Base-by-base conservation (phyloP, 2,329 filamentous ascomycete species). In the Zasmidium angulare region DNA sequence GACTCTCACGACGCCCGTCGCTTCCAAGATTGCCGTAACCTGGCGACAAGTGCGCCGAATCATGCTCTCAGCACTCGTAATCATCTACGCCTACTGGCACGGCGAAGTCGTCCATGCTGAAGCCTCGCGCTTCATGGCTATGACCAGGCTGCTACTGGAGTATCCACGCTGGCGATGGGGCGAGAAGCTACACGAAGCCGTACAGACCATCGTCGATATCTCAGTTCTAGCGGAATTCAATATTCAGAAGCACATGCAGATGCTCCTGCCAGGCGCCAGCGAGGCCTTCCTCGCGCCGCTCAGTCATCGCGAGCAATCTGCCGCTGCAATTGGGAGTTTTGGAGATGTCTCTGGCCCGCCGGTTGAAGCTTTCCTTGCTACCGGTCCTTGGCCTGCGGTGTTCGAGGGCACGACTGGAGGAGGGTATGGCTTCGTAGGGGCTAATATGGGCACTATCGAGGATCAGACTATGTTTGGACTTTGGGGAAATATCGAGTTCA, bases 131-230 rank as follows among this genome's bases (percentile, higher is more conserved):
- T 46, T 53, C 55, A 58, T 63, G 12, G 61, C 59, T 21, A 55
- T 59, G 31, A 58, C 61, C 23, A 36, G 61, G 10, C 51, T 63
- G 2, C 40, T 63, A 20, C 26, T 60, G 9, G 58, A 63, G 47
- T 56, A 60, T 46, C 54, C 54, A 43, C 54, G 54, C 22, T 56
- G 46, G n/a, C 40, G 54, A 50, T 56, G 54, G 54, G 23, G 47
- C 9, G 26, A 43, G 22, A 50, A 50, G 17, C 19, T 56, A 4
- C 24, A 56, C 19, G 26, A 56, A 43, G 54, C 36, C 19, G 17
- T 51, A 21, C 46, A 46, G 31, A 43, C 31, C 17, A 14, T 56
- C 24, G 19, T 20, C 9, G 46, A 56, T 26, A 46, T 56, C 23
- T n/a, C 47, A 9, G 31, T 12, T 20, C n/a, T 56, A 21, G 12